phyloP scores from a whole-genome alignment of 441 rosid genomes.

The Manihot esculenta region DNA sequence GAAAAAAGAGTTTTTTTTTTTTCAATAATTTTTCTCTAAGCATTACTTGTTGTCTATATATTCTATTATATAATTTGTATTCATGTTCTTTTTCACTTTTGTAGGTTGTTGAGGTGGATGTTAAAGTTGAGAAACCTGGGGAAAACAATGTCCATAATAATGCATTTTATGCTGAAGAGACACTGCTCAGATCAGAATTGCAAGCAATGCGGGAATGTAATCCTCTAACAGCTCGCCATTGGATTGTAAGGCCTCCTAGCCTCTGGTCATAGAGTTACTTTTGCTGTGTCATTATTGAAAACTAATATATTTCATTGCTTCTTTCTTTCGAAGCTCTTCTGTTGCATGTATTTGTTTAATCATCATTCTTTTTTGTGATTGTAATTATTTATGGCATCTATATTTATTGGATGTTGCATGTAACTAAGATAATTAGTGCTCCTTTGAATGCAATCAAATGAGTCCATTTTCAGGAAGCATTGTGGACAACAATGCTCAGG shows the following conservation, averaged over 20 bases:
- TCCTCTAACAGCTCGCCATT: constrained; percentile 74
- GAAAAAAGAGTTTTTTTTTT: no score
- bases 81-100: constrained; percentile 6
- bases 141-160: constrained; percentile 72
- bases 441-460: not conserved
- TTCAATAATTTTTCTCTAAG: not conserved
- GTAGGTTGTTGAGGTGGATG: constrained; percentile 79
- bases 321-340: not conserved
- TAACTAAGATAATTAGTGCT: not conserved
- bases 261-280: not conserved
- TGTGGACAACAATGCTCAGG: not conserved
- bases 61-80: not conserved
- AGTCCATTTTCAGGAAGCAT: not conserved
- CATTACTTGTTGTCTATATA: not conserved
- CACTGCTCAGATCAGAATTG: constrained; percentile 59
- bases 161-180: constrained; percentile 85
- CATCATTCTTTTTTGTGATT: not conserved
- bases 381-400: not conserved
- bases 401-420: not conserved
- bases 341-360: not conserved
- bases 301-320: not conserved
- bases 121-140: constrained; percentile 70
- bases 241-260: constrained; percentile 62
- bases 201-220: constrained; percentile 79
- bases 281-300: not conserved